These are phyloP conservation scores for Rhytidhysteron rufulum DNA, from an alignment of 2,329 filamentous ascomycete genomes.

Conservation along the genomic window DNA sequence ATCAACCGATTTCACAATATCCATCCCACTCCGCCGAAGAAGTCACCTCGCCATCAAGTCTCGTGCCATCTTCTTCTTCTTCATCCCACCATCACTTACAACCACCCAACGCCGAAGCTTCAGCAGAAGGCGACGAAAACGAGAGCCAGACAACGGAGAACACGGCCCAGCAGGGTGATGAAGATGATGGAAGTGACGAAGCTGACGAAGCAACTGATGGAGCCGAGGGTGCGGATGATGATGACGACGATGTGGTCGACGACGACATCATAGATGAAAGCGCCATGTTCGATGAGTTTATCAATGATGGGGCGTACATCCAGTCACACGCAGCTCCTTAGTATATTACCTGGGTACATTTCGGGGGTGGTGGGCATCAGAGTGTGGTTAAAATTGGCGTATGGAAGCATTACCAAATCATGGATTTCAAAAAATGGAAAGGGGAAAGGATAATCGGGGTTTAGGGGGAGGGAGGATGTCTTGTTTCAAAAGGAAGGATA, in stretches of 20 bases:
- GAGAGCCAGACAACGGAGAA: neutral
- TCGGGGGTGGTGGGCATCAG: too few relatives aligned
- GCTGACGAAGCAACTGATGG: conserved; percentile 13
- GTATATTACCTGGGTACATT: too few relatives aligned
- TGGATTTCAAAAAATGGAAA: too few relatives aligned
- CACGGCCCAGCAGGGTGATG: neutral
- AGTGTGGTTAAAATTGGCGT: too few relatives aligned
- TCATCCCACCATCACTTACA: neutral
- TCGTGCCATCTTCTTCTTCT: neutral
- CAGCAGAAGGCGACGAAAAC: neutral
- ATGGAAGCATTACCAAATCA: too few relatives aligned
- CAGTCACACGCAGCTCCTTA: too few relatives aligned
- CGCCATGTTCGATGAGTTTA: conserved; percentile 21
- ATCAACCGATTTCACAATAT: neutral
- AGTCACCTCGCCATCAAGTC: neutral
- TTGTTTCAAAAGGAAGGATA: too few relatives aligned
- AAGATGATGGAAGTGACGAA: conserved; percentile 2
- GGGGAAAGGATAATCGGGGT: too few relatives aligned
- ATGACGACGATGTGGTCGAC: conserved; percentile 19
- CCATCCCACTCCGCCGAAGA: neutral
- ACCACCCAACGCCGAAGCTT: neutral
- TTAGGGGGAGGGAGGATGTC: too few relatives aligned
- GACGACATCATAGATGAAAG: conserved; percentile 13
- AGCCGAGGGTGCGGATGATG: conserved; percentile 24
- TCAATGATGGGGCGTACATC: conserved; percentile 9